Percentiles rank a stretch among this genome's conserved stretches.
phyloP scores from a whole-genome alignment of 2,329 filamentous ascomycete species.

The Magnaporthiopsis rhizophila region DNA sequence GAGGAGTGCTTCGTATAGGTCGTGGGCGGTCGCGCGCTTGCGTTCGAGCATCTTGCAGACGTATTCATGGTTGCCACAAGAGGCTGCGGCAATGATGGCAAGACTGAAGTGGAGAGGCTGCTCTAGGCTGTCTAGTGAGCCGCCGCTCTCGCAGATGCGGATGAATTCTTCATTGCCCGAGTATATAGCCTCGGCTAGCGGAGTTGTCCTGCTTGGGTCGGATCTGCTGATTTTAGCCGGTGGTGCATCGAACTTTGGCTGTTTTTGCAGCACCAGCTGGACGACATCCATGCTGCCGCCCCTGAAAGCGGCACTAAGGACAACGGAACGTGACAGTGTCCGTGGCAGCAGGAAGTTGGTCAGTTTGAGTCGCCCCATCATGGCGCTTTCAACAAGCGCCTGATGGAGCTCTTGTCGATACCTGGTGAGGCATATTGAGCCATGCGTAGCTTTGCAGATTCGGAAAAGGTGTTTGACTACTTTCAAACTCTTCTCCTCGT shows the following conservation, averaged over 20 bases:
- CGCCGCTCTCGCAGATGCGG: neutral
- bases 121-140: neutral
- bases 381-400: no score
- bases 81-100: neutral
- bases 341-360: neutral
- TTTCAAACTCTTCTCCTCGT: no score
- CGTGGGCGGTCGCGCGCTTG: neutral
- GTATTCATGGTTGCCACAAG: neutral
- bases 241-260: neutral
- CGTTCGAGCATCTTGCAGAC: neutral
- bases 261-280: neutral
- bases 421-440: no score
- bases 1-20: neutral
- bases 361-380: no score
- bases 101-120: neutral
- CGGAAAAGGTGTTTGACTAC: no score
- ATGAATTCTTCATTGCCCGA: neutral
- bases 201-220: neutral
- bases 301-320: neutral
- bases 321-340: neutral
- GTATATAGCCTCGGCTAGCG: neutral
- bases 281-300: neutral
- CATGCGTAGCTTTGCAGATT: no score
- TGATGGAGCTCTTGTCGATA: no score
- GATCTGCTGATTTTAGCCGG: neutral